Evolutionary conservation across 2,329 filamentous ascomycete species (phyloP), one percentile per base, ranked within the genome.

Genomic region (Lasiodiplodia sp.): DNA sequence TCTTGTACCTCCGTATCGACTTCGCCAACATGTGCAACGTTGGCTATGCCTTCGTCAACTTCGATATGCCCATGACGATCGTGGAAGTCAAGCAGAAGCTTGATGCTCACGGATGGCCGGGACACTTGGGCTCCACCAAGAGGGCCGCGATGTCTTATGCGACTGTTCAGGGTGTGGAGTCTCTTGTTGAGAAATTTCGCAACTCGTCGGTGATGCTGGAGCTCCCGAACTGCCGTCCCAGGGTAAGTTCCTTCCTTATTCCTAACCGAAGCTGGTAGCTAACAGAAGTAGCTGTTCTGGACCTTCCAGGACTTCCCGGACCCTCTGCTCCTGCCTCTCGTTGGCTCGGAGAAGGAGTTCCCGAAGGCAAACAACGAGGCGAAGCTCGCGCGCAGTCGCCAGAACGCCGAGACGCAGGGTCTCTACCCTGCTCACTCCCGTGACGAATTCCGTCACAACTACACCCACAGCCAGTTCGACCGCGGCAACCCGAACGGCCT

Each of bases 201-300:
- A 99, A 99, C 82, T 97, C 93, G 49, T 95, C 93, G 0, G 94
- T 99, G 37, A 97, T 98, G 93, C 85, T 95, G 0, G 94, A 98
- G 80, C 87, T 90, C 12, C 85, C 88, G 0, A 89, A 91, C 65
- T 97, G 93, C 75, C 90, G 93, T 0, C 96, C 96, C 0, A 96
- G 96, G 85, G 91, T 94, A 79, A 58, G 47, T 47, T 18, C 3
- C 11, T n/a, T 12, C 21, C 21, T 40, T 5, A 23, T 3, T 10
- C 47, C 66, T n/a, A 28, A 37, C 2, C 37, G 8, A 52, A 10
- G 3, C 31, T 53, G 21, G 21, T 23, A 58, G 55, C 70, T 70
- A 63, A 69, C 47, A n/a, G 10, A 31, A 28, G 12, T n/a, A 71
- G 51, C 66, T 79, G 5, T 90, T 87, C 79, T 82, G 84, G 70